Evolutionary conservation across 495 filamentous ascomycete species (phyloP).

Genomic region (Xylaria scruposa): DNA sequence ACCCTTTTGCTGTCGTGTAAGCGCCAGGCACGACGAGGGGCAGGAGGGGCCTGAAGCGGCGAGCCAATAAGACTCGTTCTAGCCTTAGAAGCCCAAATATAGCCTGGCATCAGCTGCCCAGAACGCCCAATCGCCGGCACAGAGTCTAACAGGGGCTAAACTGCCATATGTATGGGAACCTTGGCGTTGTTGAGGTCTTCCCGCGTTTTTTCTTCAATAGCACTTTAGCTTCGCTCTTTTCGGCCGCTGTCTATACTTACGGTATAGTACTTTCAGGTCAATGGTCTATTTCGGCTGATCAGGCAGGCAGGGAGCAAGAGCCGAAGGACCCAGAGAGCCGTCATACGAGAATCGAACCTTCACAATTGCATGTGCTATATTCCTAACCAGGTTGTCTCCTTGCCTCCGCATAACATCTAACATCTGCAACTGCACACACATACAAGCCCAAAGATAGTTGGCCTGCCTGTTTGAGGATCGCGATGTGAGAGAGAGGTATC

Average conservation of each 20-base stretch:
- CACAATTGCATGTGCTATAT: neutral
- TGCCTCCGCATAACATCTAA: neutral
- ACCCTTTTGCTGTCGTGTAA: slow-evolving; percentile 16
- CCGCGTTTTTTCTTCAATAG: neutral
- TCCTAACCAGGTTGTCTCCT: slow-evolving; percentile 7
- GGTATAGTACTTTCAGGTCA: neutral
- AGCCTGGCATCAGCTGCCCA: slow-evolving; percentile 2
- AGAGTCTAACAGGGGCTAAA: slow-evolving; percentile 5
- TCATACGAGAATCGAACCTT: slow-evolving; percentile 6
- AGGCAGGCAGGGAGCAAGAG: neutral
- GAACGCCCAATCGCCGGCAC: slow-evolving; percentile 17
- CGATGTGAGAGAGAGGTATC: neutral
- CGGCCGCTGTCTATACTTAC: neutral
- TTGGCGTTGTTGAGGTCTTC: slow-evolving; percentile 8
- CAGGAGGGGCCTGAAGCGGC: slow-evolving; percentile 10
- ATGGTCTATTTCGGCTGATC: slow-evolving; percentile 9
- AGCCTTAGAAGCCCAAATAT: slow-evolving; percentile 11
- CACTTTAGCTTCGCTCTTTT: slow-evolving; percentile 6
- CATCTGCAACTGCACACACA: neutral
- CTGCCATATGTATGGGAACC: neutral
- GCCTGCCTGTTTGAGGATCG: neutral
- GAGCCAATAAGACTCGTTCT: slow-evolving; percentile 8
- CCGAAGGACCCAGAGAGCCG: slow-evolving; percentile 10
- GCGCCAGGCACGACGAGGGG: slow-evolving; percentile 27
- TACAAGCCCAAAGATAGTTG: neutral